Evolutionary conservation across 495 filamentous ascomycete genomes (phyloP).

Genomic region (Neurospora africana): DNA sequence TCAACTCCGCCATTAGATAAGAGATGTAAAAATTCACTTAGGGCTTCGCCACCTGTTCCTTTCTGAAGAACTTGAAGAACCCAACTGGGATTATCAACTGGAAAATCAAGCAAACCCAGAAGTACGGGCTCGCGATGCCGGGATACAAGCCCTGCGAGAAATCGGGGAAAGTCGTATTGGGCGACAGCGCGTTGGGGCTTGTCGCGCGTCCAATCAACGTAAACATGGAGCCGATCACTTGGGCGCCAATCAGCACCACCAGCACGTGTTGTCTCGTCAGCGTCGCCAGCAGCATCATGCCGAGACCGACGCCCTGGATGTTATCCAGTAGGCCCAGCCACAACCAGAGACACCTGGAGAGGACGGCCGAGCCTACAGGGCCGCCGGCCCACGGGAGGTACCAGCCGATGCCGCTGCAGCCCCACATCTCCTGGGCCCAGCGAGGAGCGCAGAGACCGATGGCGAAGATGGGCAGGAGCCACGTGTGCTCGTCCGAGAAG

Average conservation of each 20-base stretch:
- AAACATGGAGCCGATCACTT: slow-evolving; percentile 43
- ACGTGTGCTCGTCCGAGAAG: slow-evolving; percentile 45
- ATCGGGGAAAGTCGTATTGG: slow-evolving; percentile 55
- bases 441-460: slow-evolving; percentile 52
- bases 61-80: slow-evolving; percentile 60
- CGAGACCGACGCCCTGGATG: slow-evolving; percentile 51
- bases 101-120: slow-evolving; percentile 54
- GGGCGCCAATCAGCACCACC: slow-evolving; percentile 44
- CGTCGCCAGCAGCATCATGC: slow-evolving; percentile 55
- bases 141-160: slow-evolving; percentile 34
- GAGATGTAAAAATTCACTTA: slow-evolving; percentile 12
- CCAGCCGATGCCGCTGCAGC: slow-evolving; percentile 42
- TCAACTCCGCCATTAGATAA: not conserved
- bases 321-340: slow-evolving; percentile 56
- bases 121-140: slow-evolving; percentile 47
- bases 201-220: slow-evolving; percentile 50
- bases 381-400: slow-evolving; percentile 51
- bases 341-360: slow-evolving; percentile 50
- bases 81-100: slow-evolving; percentile 56
- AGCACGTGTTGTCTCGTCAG: slow-evolving; percentile 50
- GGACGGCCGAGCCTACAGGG: slow-evolving; percentile 38
- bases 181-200: slow-evolving; percentile 48
- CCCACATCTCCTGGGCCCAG: slow-evolving; percentile 60
- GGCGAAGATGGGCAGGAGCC: slow-evolving; percentile 58
- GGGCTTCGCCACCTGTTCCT: slow-evolving; percentile 62